Evolutionary conservation across 1,284 basidiomycete species (phyloP).

Genomic region (Austroboletus rostrupii): DNA sequence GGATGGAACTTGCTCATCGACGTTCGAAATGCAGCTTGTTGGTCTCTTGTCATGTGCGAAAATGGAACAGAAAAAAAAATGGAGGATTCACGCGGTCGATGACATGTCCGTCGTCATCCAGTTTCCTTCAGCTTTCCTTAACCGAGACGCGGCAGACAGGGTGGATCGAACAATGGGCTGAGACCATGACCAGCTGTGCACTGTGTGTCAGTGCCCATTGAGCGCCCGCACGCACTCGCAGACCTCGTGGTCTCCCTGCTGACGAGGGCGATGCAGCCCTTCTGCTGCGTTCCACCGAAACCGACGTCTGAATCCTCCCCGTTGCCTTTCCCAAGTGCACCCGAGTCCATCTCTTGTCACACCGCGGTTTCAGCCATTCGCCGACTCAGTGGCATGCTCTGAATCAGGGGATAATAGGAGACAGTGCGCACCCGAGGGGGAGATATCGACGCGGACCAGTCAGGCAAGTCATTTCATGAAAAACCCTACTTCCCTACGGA

Average conservation of each 20-base stretch:
- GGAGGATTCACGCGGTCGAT: neutral
- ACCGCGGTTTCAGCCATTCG: conserved; percentile 20
- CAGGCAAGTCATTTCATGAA: conserved; percentile 12
- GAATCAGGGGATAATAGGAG: conserved; percentile 6
- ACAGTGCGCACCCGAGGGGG: conserved; percentile 9
- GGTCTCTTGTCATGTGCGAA: conserved; percentile 1
- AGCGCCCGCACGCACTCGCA: neutral
- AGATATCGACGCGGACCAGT: conserved; percentile 11
- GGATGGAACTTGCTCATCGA: conserved; percentile 15
- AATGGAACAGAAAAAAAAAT: conserved; percentile 5
- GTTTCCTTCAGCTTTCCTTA: conserved; percentile 13
- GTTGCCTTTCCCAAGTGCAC: conserved; percentile 11
- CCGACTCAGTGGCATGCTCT: neutral
- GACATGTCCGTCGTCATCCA: neutral
- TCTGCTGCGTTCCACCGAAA: neutral
- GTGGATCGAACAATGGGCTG: conserved; percentile 22
- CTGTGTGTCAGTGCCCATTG: neutral
- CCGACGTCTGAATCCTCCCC: neutral
- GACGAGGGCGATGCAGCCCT: neutral
- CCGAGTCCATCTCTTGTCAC: conserved; percentile 17
- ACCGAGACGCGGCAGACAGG: conserved; percentile 22
- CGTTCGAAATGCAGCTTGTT: neutral
- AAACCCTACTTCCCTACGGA: conserved; percentile 14
- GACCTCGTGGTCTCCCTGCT: neutral
- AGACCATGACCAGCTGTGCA: conserved; percentile 10